These are phyloP conservation scores for Fusarium sp. DNA, from an alignment of 2,329 filamentous ascomycete species.

Conservation along the genomic window DNA sequence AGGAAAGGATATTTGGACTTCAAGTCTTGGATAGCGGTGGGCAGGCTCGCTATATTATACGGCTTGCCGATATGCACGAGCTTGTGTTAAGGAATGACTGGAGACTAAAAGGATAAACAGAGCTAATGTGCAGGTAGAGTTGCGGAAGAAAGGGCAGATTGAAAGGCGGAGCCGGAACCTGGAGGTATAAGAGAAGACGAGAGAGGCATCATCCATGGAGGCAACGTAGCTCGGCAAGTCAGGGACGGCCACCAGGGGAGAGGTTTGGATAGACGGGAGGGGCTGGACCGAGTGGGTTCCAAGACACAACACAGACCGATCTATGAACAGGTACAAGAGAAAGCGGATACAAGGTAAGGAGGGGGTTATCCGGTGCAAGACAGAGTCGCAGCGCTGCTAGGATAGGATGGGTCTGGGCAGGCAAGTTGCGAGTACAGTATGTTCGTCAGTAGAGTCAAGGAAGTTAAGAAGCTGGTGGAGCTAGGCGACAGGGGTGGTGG, in stretches of 20 bases:
- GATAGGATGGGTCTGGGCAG: constrained; percentile 37
- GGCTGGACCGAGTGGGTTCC: constrained; percentile 45
- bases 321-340: constrained; percentile 44
- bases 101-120: constrained; percentile 40
- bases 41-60: constrained; percentile 45
- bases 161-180: constrained; percentile 49
- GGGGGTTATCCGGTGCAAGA: constrained; percentile 39
- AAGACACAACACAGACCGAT: constrained; percentile 49
- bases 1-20: constrained; percentile 34
- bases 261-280: constrained; percentile 48
- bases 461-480: constrained; percentile 44
- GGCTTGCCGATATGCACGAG: constrained; percentile 39
- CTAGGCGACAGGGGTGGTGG: constrained; percentile 31
- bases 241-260: constrained; percentile 47
- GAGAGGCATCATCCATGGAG: constrained; percentile 51
- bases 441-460: constrained; percentile 46
- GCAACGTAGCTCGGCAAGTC: constrained; percentile 43
- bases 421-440: constrained; percentile 42
- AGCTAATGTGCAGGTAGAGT: constrained; percentile 45
- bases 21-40: constrained; percentile 25
- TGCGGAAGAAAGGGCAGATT: constrained; percentile 44
- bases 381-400: constrained; percentile 47
- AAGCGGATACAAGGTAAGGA: constrained; percentile 35
- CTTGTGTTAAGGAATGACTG: constrained; percentile 49
- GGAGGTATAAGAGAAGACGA: constrained; percentile 50